Evolutionary conservation across 1,284 basidiomycete species (phyloP).

Genomic region (Microbotryum saponariae): DNA sequence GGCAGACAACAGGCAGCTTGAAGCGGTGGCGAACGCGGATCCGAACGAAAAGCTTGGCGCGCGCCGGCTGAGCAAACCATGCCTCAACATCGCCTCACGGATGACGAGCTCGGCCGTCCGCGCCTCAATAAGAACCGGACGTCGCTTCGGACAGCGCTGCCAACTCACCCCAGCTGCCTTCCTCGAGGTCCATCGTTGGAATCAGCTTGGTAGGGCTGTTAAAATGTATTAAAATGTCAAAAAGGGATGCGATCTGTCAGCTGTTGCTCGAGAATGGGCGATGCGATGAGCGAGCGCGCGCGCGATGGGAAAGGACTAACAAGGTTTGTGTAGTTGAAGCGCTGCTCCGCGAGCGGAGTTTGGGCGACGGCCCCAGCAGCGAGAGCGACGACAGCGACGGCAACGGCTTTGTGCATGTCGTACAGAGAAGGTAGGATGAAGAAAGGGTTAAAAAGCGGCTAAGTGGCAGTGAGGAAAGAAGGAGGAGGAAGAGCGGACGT

Average conservation of each 20-base stretch:
- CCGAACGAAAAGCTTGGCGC: not conserved
- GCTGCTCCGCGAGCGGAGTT: constrained; percentile 28
- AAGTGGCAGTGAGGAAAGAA: constrained; percentile 1
- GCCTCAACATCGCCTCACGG: not conserved
- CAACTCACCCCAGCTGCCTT: constrained; percentile 6
- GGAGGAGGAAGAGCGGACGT: not conserved
- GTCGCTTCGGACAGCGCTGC: too few species aligned
- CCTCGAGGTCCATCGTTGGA: constrained; percentile 17
- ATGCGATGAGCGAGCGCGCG: not conserved
- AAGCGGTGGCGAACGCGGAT: not conserved
- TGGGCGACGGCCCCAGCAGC: constrained; percentile 17
- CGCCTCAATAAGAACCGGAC: too few species aligned
- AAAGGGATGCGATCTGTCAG: not conserved
- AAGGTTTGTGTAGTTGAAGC: constrained; percentile 27
- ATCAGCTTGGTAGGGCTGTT: constrained; percentile 27
- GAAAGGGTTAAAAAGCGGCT: too few species aligned
- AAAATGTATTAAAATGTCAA: too few species aligned
- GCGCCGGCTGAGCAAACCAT: not conserved
- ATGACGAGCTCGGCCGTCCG: not conserved
- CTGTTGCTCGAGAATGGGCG: not conserved
- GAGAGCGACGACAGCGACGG: constrained; percentile 12
- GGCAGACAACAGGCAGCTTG: not conserved
- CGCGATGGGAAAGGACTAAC: not conserved
- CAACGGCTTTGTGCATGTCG: constrained; percentile 13
- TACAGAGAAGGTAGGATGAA: not conserved